Conservation (phyloP, 805 yeast genomes). For the Myxozyma nipponensis region DNA sequence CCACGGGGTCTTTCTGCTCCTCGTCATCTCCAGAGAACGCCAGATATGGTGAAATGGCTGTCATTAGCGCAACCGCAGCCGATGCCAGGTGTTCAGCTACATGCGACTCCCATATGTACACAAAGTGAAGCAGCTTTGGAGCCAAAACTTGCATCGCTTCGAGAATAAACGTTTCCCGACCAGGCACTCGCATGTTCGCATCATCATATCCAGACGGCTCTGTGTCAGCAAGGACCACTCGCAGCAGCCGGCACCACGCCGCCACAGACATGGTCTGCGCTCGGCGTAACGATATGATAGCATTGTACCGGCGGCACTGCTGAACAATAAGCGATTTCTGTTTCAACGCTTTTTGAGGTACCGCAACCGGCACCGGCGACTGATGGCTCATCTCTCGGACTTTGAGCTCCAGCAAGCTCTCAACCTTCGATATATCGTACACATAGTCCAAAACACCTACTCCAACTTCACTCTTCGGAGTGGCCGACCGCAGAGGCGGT, state of each 20-base stretch:
- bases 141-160: conserved; percentile 72
- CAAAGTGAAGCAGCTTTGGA: conserved; percentile 72
- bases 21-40: conserved; percentile 22
- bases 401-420: conserved; percentile 28
- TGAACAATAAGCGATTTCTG: conserved; percentile 7
- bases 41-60: conserved; percentile 16
- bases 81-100: conserved; percentile 29
- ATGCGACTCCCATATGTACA: conserved; percentile 39
- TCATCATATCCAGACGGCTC: conserved; percentile 40
- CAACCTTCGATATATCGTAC: conserved; percentile 20
- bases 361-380: neutral
- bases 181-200: conserved; percentile 6
- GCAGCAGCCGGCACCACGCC: conserved; percentile 80
- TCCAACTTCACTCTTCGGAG: neutral
- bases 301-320: conserved; percentile 12
- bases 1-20: conserved; percentile 34
- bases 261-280: conserved; percentile 62
- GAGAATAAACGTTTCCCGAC: conserved; percentile 51
- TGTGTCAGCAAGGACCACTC: conserved; percentile 65
- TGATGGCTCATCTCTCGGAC: conserved; percentile 28
- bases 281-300: conserved; percentile 29
- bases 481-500: conserved; percentile 11
- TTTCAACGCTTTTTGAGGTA: neutral
- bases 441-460: conserved; percentile 3
- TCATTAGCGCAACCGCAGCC: conserved; percentile 15